Percentiles rank a stretch among this genome's conserved stretches.
Conservation (phyloP, 75 land plant species). For the Isoetes taiwanensis region DNA sequence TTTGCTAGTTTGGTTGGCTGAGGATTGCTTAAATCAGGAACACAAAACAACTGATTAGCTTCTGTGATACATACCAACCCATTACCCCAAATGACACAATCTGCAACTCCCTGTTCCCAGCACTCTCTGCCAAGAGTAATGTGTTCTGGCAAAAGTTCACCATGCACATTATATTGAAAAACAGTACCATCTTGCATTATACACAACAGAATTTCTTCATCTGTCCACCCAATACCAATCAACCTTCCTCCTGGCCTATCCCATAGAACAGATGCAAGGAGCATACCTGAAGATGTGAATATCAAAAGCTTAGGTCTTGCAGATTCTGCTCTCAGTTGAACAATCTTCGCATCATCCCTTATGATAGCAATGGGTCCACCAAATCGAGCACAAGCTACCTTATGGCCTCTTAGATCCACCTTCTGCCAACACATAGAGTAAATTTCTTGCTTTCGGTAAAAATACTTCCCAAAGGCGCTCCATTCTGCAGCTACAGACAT, state of each 20-base stretch:
- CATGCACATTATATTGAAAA: conserved; percentile 56
- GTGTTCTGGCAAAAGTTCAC: conserved; percentile 41
- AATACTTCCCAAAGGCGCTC: conserved; percentile 61
- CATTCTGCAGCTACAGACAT: conserved; percentile 81
- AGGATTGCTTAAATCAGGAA: conserved; percentile 61
- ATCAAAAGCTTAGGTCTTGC: conserved; percentile 81
- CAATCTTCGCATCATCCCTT: conserved; percentile 94
- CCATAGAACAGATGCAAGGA: conserved; percentile 65
- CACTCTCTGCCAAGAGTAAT: conserved; percentile 68
- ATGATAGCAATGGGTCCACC: conserved; percentile 96
- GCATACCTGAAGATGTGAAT: conserved; percentile 65
- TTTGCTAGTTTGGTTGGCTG: conserved; percentile 48
- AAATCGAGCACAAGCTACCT: conserved; percentile 83
- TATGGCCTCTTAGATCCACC: conserved; percentile 75
- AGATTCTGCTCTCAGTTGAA: conserved; percentile 86
- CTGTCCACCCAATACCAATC: conserved; percentile 84
- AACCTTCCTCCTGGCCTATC: conserved; percentile 85
- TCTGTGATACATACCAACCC: conserved; percentile 83
- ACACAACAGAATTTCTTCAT: conserved; percentile 58
- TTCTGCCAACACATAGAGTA: conserved; percentile 72
- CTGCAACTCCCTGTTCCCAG: conserved; percentile 63
- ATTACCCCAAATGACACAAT: conserved; percentile 80
- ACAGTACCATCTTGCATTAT: conserved; percentile 86
- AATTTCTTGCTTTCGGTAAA: conserved; percentile 76
- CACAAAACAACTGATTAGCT: conserved; percentile 37